phyloP scores from a whole-genome alignment of 2,329 filamentous ascomycete species.

The Aureobasidium sp. region DNA sequence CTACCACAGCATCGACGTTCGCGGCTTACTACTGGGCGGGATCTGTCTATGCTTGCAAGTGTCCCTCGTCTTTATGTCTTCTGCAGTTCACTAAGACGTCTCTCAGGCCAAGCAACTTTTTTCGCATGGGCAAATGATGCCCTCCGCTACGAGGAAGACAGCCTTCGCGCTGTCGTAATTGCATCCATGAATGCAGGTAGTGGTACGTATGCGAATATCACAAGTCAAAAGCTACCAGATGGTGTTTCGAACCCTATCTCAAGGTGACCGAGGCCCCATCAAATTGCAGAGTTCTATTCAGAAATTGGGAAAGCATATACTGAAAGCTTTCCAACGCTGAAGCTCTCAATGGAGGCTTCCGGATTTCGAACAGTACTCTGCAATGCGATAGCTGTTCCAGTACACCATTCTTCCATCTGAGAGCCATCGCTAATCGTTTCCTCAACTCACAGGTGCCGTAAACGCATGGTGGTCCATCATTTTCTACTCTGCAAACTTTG shows the following conservation, averaged over 20 bases:
- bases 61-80: neutral
- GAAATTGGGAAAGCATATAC: too few relatives aligned
- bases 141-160: conserved; percentile 56
- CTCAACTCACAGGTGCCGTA: conserved; percentile 36
- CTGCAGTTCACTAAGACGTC: neutral
- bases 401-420: too few relatives aligned
- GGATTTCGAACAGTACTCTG: too few relatives aligned
- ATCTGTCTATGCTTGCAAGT: conserved; percentile 56
- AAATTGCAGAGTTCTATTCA: too few relatives aligned
- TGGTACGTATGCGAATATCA: conserved; percentile 31
- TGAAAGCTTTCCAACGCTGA: too few relatives aligned
- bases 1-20: conserved; percentile 51
- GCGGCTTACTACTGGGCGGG: conserved; percentile 65
- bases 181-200: conserved; percentile 66
- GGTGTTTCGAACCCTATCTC: too few relatives aligned
- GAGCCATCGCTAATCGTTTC: too few relatives aligned
- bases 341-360: too few relatives aligned
- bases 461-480: conserved; percentile 69
- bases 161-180: conserved; percentile 59
- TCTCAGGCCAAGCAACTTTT: conserved; percentile 55
- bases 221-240: too few relatives aligned
- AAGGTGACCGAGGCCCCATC: too few relatives aligned
- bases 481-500: conserved; percentile 61
- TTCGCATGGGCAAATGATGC: conserved; percentile 72
- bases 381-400: too few relatives aligned